Evolutionary conservation across 2,329 filamentous ascomycete genomes (phyloP), one percentile per base, ranked within the genome.

Genomic region (Fusarium staphyleae): DNA sequence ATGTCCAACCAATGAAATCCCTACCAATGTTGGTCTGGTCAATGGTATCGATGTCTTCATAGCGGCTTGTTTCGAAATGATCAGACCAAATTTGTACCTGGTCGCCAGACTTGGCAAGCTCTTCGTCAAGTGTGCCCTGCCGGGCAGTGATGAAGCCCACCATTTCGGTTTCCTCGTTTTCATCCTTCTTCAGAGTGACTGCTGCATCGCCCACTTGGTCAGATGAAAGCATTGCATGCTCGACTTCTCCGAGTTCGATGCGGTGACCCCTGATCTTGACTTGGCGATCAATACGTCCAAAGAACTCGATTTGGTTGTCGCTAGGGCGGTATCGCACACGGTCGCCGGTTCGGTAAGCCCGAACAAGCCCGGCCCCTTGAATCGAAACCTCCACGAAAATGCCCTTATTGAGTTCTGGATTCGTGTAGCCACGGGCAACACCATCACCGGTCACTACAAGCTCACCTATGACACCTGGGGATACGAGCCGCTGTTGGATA

Each of bases 1-100:
- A 72, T 4, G 57, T 70, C 71, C 71, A 72, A 9, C 65, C 67
- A 1, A 55, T 58, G 22, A 72, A 72, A 30, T 73, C 70, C 2
- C 49, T 44, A 1, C 69, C 70, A 26, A 67, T 4, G 19, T 4
- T 52, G 6, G 4, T 6, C 4, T 50, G 11, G 8, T 57, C 35
- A 1, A 67, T 35, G 8, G 24, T 15, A 5, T 56, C 47, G 6
- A 68, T 50, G 6, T 48, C 43, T 9, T 34, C 26, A 19, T 68
- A 68, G 8, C 29, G 52, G 4, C 42, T 52, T 1, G 9, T 34
- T 12, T 67, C 60, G 10, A 66, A 63, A 2, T 61, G 41, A 3
- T 57, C 52, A 7, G 55, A 39, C 66, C 65, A 67, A 1, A 32
- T 32, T 2, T 54, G 55, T 1, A 66, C 58, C n/a, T 63, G 60